Base-by-base conservation (phyloP, 2,329 filamentous ascomycete species). In the Cladophialophora chaetospira region DNA sequence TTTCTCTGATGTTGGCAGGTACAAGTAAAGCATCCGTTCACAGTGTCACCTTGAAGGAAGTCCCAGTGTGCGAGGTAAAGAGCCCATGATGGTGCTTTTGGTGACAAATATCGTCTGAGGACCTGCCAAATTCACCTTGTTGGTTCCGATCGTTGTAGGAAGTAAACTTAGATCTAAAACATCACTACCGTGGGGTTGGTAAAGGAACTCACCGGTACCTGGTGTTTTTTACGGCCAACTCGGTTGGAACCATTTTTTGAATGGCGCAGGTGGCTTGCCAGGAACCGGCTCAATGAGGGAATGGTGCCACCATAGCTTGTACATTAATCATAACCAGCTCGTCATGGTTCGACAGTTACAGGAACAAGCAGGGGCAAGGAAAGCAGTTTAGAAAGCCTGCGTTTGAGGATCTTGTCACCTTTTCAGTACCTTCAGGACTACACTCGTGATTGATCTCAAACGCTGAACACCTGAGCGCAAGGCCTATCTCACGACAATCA, bases 251-350 rank as follows among this genome's bases (percentile, higher is more conserved):
- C 44, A 29, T 46, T 23, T 28, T 26, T 6, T 36, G 47, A 40
- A 50, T 50, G 47, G 47, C 47, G 47, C 47, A 50, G 23, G 47
- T 51, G 48, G 48, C 35, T 42, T 51, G 36, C 48, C 21, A 51
- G 23, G 36, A 51, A 51, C 35, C n/a, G 42, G 36, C 48, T 40
- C 15, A 4, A 38, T 38, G 35, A 17, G 35, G 35, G 5, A 38
- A 38, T 13, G 15, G 21, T 11, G 5, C 8, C 8, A 4, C 17
- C 5, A 17, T 21, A 10, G 11, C 17, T 21, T 15, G 23, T 10
- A 11, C 36, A 21, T 40, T 40, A 21, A 40, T 40, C 36, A 40
- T 40, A 19, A 15, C 23, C 15, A 21, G 36, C 17, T 40, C 36
- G 36, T n/a, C n/a, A n/a, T n/a, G n/a, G n/a, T n/a, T n/a, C n/a